phyloP scores from a whole-genome alignment of 371 early-diverging fungal species.

The Syncephalastrum contaminatum region DNA sequence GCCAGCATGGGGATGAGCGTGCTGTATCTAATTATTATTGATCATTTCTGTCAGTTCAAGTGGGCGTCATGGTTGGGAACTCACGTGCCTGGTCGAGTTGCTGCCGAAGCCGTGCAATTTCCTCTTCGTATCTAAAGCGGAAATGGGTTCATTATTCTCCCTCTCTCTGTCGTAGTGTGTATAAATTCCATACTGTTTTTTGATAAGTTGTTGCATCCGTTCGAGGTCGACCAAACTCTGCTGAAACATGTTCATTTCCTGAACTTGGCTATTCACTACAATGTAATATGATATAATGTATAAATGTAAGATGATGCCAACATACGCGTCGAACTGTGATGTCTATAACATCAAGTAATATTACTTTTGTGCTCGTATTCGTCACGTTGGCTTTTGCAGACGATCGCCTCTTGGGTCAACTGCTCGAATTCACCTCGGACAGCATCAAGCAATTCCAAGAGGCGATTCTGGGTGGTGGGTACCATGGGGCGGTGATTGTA shows the following conservation, averaged over 20 bases:
- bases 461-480: conserved; percentile 59
- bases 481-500: conserved; percentile 86
- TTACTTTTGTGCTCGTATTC: conserved; percentile 87
- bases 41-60: too few species aligned
- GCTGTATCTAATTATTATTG: too few species aligned
- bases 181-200: conserved; percentile 63
- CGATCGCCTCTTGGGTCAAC: conserved; percentile 72
- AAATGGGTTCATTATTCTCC: too few species aligned
- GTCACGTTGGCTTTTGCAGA: conserved; percentile 77
- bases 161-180: conserved; percentile 3
- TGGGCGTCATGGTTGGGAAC: background rate
- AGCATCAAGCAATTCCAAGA: conserved; percentile 83
- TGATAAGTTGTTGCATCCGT: conserved; percentile 70
- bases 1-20: background rate
- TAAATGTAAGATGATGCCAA: background rate
- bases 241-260: conserved; percentile 77
- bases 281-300: background rate
- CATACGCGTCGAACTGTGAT: conserved; percentile 3
- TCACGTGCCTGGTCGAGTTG: conserved; percentile 40
- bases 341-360: conserved; percentile 1
- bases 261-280: conserved; percentile 70
- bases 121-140: conserved; percentile 46
- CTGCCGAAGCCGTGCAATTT: conserved; percentile 42
- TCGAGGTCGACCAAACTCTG: conserved; percentile 81
- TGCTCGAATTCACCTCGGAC: conserved; percentile 81